Evolutionary conservation across 1,284 basidiomycete species (phyloP).

Genomic region (Nidula niveotomentosa): DNA sequence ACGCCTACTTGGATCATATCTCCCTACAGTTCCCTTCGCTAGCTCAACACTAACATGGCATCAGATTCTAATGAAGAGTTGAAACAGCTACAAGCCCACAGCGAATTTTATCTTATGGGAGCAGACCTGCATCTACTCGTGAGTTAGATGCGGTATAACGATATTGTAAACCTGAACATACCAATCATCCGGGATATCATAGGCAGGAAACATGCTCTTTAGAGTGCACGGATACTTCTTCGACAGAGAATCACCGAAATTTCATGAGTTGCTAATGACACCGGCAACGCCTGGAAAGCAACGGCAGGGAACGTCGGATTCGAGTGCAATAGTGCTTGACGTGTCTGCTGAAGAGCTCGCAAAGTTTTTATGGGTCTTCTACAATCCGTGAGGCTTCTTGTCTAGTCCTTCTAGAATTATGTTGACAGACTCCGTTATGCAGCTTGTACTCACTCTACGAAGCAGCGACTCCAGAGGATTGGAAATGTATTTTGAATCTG

Average conservation of each 20-base stretch:
- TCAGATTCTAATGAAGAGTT: conserved; percentile 12
- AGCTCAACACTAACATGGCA: conserved; percentile 11
- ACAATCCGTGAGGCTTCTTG: conserved; percentile 51
- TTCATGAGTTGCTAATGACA: conserved; percentile 40
- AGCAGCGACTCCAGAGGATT: conserved; percentile 41
- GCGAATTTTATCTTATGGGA: conserved; percentile 48
- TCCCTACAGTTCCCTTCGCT: background rate
- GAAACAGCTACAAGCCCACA: conserved; percentile 27
- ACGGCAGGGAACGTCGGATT: conserved; percentile 38
- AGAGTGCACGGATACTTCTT: conserved; percentile 58
- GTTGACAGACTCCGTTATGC: background rate
- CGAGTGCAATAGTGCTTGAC: conserved; percentile 42
- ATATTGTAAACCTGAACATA: background rate
- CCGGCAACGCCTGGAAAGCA: conserved; percentile 30
- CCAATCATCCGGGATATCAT: background rate
- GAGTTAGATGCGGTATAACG: conserved; percentile 19
- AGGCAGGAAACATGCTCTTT: conserved; percentile 49
- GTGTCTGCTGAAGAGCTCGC: conserved; percentile 48
- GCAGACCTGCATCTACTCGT: conserved; percentile 58
- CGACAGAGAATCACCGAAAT: conserved; percentile 53
- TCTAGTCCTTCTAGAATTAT: background rate
- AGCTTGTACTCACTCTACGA: conserved; percentile 59
- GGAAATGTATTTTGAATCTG: conserved; percentile 50
- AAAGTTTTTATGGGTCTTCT: conserved; percentile 61
- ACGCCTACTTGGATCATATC: background rate